Evolutionary conservation across 371 early-diverging fungal genomes (phyloP), one percentile per base, ranked within the genome.

Genomic region (Haplosporangium sp.): DNA sequence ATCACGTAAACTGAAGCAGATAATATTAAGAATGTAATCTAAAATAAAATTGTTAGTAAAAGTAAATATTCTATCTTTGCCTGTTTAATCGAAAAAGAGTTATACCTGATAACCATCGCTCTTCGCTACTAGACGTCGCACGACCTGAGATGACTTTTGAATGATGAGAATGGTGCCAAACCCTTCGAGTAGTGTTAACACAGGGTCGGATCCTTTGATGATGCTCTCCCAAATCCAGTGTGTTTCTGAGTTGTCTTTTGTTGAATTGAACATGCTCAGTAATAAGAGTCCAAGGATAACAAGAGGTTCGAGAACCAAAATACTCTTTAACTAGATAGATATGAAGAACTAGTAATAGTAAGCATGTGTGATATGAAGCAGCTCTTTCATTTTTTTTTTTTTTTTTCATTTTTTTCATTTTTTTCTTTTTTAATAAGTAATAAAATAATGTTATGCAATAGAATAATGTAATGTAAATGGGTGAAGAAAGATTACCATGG

Each of bases 61-160:
- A 27, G 27, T 27, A 27, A 27, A 27, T 1, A 0, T 27, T 27
- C 27, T 27, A 27, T 27, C 27, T 27, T 27, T 27, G 27, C 27
- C 27, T 27, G 27, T 55, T 55, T 34, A 34, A 55, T 7, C 35
- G 10, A 8, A 44, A 61, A 13, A 3, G 9, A 61, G n/a, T 7
- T 40, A 47, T 67, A 77, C 77, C 69, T 78, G 78, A 45, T 78
- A 78, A 13, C 78, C 78, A 59, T 78, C 78, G 48, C 78, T 69
- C 62, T 56, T 72, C 39, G 44, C 63, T 17, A 67, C 78, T 15
- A 78, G 67, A 37, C 78, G 73, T n/a, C 78, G 67, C 17, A 78
- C 74, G 20, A 73, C 65, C 58, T 73, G 78, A 27, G 78, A 78
- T n/a, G 78, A 69, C 59, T 69, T 69, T 53, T 78, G 78, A 55